Evolutionary conservation across 345 rosid species (phyloP).

Genomic region (Bruguiera sexangula): DNA sequence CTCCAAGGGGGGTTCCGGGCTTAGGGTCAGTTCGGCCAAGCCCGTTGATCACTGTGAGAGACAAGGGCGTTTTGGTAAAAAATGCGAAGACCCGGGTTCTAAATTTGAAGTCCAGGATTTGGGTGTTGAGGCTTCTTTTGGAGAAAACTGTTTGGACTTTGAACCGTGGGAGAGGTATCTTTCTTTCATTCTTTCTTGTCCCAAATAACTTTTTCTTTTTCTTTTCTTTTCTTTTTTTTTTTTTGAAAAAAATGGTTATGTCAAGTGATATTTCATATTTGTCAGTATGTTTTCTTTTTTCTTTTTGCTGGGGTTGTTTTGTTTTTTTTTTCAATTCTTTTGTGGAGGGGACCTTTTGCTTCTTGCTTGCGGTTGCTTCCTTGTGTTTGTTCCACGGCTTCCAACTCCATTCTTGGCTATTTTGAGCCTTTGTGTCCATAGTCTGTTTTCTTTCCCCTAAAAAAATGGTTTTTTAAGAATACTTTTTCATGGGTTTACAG

Average conservation of each 20-base stretch:
- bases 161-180: constrained; percentile 50
- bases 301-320: too few species aligned
- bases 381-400: not conserved
- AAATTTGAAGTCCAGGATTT: constrained; percentile 11
- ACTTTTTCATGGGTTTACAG: too few species aligned
- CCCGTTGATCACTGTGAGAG: not conserved
- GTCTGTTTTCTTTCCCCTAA: not conserved
- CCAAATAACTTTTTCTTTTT: not conserved
- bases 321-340: not conserved
- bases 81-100: not conserved
- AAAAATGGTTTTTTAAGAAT: not conserved
- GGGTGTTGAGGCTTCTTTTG: constrained; percentile 39
- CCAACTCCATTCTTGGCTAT: not conserved
- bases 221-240: not conserved
- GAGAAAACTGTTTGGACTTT: constrained; percentile 47
- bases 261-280: not conserved
- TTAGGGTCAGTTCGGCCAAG: not conserved
- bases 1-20: not conserved
- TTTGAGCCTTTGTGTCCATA: not conserved
- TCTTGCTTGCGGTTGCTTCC: not conserved
- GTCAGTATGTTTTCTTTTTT: not conserved
- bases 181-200: not conserved
- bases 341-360: not conserved
- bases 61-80: constrained; percentile 9
- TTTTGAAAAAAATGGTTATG: not conserved